Percentiles rank a stretch among this genome's conserved stretches.
Conservation (phyloP, 2,329 filamentous ascomycete species). For the Fusarium sp. region DNA sequence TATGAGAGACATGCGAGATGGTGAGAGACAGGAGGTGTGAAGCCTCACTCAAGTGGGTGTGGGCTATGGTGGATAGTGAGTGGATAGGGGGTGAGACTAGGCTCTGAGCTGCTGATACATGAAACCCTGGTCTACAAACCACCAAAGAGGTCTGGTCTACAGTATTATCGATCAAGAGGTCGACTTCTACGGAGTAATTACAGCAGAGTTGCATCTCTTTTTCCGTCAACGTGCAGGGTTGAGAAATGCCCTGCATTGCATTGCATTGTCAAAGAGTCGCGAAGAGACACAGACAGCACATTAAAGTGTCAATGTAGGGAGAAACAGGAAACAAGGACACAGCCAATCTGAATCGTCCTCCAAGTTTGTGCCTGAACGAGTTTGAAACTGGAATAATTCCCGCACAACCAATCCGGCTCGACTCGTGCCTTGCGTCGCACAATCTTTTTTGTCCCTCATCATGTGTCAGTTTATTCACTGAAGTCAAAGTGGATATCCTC, state of each 20-base stretch:
- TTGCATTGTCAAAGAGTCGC: conserved; percentile 9
- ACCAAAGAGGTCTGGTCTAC: conserved; percentile 1
- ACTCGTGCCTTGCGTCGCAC: conserved; percentile 33
- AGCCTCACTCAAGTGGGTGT: conserved; percentile 5
- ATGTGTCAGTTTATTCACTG: not conserved
- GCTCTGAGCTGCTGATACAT: conserved; percentile 28
- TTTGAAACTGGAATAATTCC: conserved; percentile 28
- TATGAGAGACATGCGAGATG: conserved; percentile 18
- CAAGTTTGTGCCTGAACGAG: not conserved
- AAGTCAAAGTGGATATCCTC: not conserved
- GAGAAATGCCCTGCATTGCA: conserved; percentile 20
- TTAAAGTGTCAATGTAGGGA: conserved; percentile 23
- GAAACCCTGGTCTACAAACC: conserved; percentile 25
- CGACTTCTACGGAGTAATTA: conserved; percentile 4
- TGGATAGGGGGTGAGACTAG: conserved; percentile 11
- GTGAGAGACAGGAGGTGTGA: conserved; percentile 27
- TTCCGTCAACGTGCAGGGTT: conserved; percentile 18
- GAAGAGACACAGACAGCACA: conserved; percentile 1
- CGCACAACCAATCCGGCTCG: conserved; percentile 34
- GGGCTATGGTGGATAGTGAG: conserved; percentile 8
- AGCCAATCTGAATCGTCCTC: conserved; percentile 4
- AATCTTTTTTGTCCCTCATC: not conserved
- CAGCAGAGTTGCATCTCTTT: not conserved
- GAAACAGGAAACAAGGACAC: not conserved
- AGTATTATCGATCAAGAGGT: conserved; percentile 2